A percentile compares a stretch with the other conserved stretches of the same genome.
Evolutionary conservation across 2,329 filamentous ascomycete species (phyloP).

Genomic region (Ceratocystis harringtonii): DNA sequence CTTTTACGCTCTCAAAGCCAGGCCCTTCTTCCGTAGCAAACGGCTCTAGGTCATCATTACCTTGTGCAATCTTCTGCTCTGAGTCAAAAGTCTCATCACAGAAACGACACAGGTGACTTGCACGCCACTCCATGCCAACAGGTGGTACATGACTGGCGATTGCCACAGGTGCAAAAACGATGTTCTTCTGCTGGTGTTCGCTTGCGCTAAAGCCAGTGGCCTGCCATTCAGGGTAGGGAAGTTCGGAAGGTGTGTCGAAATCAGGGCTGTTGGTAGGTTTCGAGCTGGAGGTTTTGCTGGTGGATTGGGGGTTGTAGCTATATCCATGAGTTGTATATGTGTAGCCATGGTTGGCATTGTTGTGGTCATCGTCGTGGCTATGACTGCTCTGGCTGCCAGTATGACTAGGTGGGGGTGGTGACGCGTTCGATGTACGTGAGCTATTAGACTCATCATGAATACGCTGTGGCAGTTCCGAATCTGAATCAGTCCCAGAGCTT

Average conservation of each 20-base stretch:
- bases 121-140: slow-evolving; percentile 35
- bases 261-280: slow-evolving; percentile 17
- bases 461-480: slow-evolving; percentile 5
- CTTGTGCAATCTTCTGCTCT: slow-evolving; percentile 29
- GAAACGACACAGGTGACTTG: slow-evolving; percentile 38
- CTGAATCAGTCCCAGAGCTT: background rate
- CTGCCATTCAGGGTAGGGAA: slow-evolving; percentile 34
- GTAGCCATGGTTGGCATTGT: background rate
- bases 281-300: background rate
- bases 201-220: slow-evolving; percentile 31
- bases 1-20: slow-evolving; percentile 34
- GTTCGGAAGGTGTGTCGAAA: slow-evolving; percentile 20
- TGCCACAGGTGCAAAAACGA: slow-evolving; percentile 42
- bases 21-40: slow-evolving; percentile 33
- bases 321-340: background rate
- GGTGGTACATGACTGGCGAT: slow-evolving; percentile 44
- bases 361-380: background rate
- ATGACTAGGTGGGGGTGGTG: slow-evolving; percentile 16
- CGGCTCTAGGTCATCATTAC: slow-evolving; percentile 37
- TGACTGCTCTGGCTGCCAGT: background rate
- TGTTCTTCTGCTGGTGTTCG: slow-evolving; percentile 32
- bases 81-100: slow-evolving; percentile 38
- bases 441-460: background rate
- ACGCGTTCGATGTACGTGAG: slow-evolving; percentile 1
- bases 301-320: background rate